Base-by-base conservation (phyloP, 768 basidiomycete genomes). In the Psilocybe azurescens region DNA sequence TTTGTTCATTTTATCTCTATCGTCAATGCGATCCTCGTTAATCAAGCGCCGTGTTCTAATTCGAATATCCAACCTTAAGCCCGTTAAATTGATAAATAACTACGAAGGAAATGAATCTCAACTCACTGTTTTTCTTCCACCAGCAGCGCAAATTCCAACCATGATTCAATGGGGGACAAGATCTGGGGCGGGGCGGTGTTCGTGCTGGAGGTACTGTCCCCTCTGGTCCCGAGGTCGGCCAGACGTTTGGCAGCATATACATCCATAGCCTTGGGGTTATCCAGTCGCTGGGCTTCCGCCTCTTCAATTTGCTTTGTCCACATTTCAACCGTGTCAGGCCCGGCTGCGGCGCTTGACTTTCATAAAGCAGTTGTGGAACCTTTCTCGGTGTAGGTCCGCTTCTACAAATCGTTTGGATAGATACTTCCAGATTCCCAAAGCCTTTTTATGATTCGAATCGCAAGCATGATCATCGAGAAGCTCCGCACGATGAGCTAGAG, bases 391-490 rank as follows among this genome's bases (percentile, higher is more conserved):
- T n/a, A n/a, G n/a, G n/a, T n/a, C n/a, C 0, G 28, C 13, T n/a
- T 44, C 30, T 2, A n/a, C 16, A 36, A 58, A 18, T 8, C 36
- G n/a, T 6, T 36, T 24, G 47, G 57, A 18, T 54, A 65, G 18
- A 59, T 56, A 52, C 10, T 33, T 30, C 50, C 44, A 48, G 3
- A 71, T 72, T 1, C 51, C 53, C 0, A 69, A 30, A 28, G 60
- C 28, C 51, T 74, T 74, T 53, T 68, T 73, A 18, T 65, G 69
- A 58, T 74, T 73, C 7, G 64, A 65, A 49, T 71, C 69, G 53
- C 48, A 57, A 28, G 70, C 69, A 46, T 72, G 69, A 63, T 72
- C 67, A 56, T 72, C 69, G 3, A 72, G 48, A 2, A 66, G 57
- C 46, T 73, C 66, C 7, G 58, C 44, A 16, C 65, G 32, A 48